Conservation (phyloP, 805 yeast genomes). For the Pichia phayaonensis region DNA sequence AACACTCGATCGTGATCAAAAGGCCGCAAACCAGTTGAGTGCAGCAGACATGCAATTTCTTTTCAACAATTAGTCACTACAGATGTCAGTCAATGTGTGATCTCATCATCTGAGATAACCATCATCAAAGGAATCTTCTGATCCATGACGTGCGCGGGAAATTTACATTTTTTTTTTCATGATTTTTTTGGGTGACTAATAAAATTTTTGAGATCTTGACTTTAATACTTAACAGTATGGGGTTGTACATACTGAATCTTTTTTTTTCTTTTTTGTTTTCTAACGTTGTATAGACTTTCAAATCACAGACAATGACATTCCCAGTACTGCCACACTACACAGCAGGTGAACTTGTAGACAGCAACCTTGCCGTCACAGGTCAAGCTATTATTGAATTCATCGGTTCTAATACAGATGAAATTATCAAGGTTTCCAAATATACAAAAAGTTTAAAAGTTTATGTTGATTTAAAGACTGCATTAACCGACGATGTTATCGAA, state of each 20-base stretch:
- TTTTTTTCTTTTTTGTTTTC: background rate
- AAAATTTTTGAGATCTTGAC: background rate
- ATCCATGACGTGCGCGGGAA: too few relatives aligned
- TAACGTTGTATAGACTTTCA: background rate
- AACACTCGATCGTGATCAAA: slow-evolving; percentile 86
- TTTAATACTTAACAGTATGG: background rate
- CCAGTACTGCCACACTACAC: slow-evolving; percentile 27
- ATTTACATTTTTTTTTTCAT: background rate
- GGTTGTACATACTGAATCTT: background rate
- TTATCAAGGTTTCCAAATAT: slow-evolving; percentile 11
- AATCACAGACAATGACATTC: slow-evolving; percentile 19
- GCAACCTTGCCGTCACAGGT: slow-evolving; percentile 21
- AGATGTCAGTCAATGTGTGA: background rate
- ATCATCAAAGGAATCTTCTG: too few relatives aligned
- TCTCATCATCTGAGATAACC: background rate
- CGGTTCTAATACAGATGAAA: slow-evolving; percentile 12
- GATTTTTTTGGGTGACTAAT: background rate
- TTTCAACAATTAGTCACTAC: slow-evolving; percentile 56
- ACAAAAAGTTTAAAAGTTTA: slow-evolving; percentile 7
- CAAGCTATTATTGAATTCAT: slow-evolving; percentile 21
- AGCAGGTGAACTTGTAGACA: slow-evolving; percentile 9
- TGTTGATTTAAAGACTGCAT: slow-evolving; percentile 18
- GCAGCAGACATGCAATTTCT: slow-evolving; percentile 94
- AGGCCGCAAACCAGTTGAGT: slow-evolving; percentile 79
- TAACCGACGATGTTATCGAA: slow-evolving; percentile 17